Base-by-base conservation (phyloP, 2,329 filamentous ascomycete species). In the Colletotrichum higginsianum region DNA sequence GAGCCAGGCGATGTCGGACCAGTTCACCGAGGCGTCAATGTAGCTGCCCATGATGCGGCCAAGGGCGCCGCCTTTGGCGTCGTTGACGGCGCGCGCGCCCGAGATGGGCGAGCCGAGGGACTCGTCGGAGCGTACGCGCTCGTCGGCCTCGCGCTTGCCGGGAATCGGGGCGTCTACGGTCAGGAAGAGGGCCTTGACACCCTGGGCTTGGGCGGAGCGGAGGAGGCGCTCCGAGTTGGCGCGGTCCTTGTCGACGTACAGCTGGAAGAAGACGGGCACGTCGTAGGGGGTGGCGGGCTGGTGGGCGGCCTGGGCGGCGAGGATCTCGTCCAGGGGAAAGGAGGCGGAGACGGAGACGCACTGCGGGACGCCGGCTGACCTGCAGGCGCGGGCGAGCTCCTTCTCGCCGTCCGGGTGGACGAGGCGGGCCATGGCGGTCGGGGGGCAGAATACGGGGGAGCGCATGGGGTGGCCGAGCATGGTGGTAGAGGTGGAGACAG, bases 1-100 rank as follows among this genome's bases (percentile, higher is more conserved):
- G 26, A 93, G 77, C 91, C 91, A 94, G 5, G 85, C 82, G 1
- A 93, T 84, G 77, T 92, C 92, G 55, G 88, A 85, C 92, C 91
- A 94, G 9, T 76, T 86, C 16, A 90, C 81, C 21, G 86, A 84
- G 4, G 88, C 76, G 77, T 91, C 89, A 76, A 92, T 86, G 80
- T 88, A 88, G 40, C 81, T 77, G 13, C 88, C 87, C 85, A 91
- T 86, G 71, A 87, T 81, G 66, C 90, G 77, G 23, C 88, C 85
- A 66, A 90, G 76, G 13, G 88, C 86, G 0, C 87, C 85, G 42
- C 90, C 90, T 74, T 89, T 85, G 57, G 79, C 75, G 77, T 90
- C 89, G 72, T 87, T 87, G 26, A 83, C 83, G 0, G 83, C 82
- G 71, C 82, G 82, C 50, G 85, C 83, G 2, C 86, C 87, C 16